These are phyloP conservation scores for Flaveria sonorensis DNA, from an alignment of 129 eudicot genomes.

Conservation along the genomic window DNA sequence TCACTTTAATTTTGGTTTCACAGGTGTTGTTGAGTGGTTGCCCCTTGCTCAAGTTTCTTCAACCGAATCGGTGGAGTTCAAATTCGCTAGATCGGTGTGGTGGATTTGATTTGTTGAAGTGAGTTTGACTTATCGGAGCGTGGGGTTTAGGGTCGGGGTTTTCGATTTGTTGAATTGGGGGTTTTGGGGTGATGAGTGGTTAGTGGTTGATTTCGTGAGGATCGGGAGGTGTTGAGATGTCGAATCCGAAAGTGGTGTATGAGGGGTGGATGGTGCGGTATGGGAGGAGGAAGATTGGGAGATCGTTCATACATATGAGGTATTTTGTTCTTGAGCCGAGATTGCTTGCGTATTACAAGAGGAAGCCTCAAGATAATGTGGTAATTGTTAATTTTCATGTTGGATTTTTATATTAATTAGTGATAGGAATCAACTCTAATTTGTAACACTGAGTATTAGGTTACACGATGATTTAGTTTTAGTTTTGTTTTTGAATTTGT, in stretches of 20 bases:
- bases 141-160: constrained; percentile 9
- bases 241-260: constrained; percentile 84
- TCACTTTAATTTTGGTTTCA: neutral
- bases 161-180: constrained; percentile 31
- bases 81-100: constrained; percentile 35
- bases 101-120: neutral
- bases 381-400: constrained; percentile 40
- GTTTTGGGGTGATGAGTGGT: constrained; percentile 27
- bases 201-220: constrained; percentile 28
- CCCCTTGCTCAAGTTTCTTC: neutral
- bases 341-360: constrained; percentile 90
- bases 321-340: constrained; percentile 90
- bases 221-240: constrained; percentile 24
- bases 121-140: constrained; percentile 21
- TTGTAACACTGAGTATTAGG: neutral
- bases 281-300: constrained; percentile 95
- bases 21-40: constrained; percentile 17
- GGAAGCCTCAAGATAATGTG: constrained; percentile 98
- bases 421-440: neutral
- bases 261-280: constrained; percentile 99
- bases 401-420: neutral
- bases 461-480: neutral
- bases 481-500: constrained; percentile 1
- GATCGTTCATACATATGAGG: constrained; percentile 95
- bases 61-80: constrained; percentile 20